Base-by-base conservation (phyloP, 2,329 filamentous ascomycete genomes). In the Bipolaris victoriae region DNA sequence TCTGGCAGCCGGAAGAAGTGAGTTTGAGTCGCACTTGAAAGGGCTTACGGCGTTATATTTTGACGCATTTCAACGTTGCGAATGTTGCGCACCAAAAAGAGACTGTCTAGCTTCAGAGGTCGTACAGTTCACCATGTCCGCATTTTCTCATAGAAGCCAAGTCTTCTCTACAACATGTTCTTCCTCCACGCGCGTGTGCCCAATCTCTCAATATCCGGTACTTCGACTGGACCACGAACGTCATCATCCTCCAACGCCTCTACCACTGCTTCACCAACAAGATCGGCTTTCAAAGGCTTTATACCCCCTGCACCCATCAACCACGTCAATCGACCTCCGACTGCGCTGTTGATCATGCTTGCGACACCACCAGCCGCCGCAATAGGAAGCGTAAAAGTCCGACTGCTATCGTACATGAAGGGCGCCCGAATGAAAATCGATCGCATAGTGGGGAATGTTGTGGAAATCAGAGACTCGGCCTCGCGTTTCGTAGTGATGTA, bases 401-500 rank as follows among this genome's bases (percentile, higher is more conserved):
- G 85, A 57, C 89, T 92, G 52, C 82, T 84, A 74, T 98, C 95
- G 77, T 94, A 99, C 81, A 99, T 82, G 77, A 99, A 95, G 0
- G 90, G 90, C 10, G 94, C 87, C 29, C 95, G 84, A 52, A 97
- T 78, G 76, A 97, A 98, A 58, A 98, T 80, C 61, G 85, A 87
- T 18, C 95, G 86, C 84, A 96, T 87, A 24, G 81, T 76, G 0
- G 90, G 90, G 67, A 97, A 92, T 62, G 86, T 84, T 52, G 82
- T 84, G 31, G 87, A 80, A 67, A 97, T 91, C 24, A 87, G 84
- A 55, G 82, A 84, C 79, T 99, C 95, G 7, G 95, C 95, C 74
- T 96, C 91, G 62, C 95, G 83, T 80, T 99, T 99, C 13, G 94
- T 97, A 36, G 83, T 86, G 68, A 99, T 91, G 77, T 99, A 99